Evolutionary conservation across 257 asterid genomes (phyloP).

Genomic region (Haberlea rhodopensis): DNA sequence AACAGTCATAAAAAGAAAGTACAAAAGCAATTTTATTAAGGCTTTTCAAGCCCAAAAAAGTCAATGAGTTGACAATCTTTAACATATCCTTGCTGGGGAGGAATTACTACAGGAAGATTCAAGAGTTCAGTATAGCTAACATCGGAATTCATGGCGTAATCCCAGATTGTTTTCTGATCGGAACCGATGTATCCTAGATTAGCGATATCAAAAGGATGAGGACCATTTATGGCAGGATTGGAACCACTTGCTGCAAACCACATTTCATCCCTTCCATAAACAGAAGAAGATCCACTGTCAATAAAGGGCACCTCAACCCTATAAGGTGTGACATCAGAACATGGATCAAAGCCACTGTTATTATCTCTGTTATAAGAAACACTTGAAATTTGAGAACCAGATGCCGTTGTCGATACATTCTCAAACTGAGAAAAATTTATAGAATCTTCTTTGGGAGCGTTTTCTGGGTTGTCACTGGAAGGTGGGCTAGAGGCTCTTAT

Average conservation of each 20-base stretch:
- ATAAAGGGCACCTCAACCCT: constrained; percentile 5
- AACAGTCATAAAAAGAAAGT: background rate
- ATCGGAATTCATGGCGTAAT: constrained; percentile 20
- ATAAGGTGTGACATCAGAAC: constrained; percentile 16
- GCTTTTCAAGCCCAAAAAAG: constrained; percentile 36
- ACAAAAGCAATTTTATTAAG: background rate
- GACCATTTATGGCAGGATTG: constrained; percentile 16
- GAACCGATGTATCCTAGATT: background rate
- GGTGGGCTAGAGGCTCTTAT: constrained; percentile 10
- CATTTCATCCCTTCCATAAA: constrained; percentile 21
- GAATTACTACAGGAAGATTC: constrained; percentile 3
- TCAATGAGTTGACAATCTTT: constrained; percentile 27
- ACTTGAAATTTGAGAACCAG: constrained; percentile 24
- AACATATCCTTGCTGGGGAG: constrained; percentile 21
- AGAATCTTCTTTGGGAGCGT: constrained; percentile 18
- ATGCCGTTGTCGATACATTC: constrained; percentile 4
- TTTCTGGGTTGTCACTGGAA: constrained; percentile 2
- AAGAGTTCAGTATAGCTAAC: constrained; percentile 21
- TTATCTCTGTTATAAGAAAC: constrained; percentile 12
- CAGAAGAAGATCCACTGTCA: constrained; percentile 24
- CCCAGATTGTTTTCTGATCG: constrained; percentile 7
- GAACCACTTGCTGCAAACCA: constrained; percentile 11
- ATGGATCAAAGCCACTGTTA: no score
- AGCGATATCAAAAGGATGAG: background rate
- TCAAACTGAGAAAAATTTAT: constrained; percentile 5